Evolutionary conservation across 805 yeast species (phyloP).

Genomic region (Wickerhamomyces mucosus): DNA sequence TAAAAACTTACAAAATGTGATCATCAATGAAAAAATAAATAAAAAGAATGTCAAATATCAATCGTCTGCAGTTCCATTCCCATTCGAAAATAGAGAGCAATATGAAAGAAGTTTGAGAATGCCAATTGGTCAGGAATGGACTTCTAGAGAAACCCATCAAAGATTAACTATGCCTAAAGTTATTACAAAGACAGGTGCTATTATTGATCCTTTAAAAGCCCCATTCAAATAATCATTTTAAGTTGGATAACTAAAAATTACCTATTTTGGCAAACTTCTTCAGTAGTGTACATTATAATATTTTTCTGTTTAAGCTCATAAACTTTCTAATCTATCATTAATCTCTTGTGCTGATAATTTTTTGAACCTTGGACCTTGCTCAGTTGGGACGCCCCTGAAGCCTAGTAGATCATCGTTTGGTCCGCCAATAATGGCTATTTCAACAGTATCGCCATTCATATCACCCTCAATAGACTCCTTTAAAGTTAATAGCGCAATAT

Average conservation of each 20-base stretch:
- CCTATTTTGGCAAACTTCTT: too few relatives aligned
- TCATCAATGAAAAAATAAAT: slow-evolving; percentile 79
- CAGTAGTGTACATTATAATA: neutral
- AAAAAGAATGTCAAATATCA: slow-evolving; percentile 82
- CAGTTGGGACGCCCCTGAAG: slow-evolving; percentile 67
- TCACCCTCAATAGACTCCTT: slow-evolving; percentile 98
- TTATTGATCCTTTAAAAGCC: slow-evolving; percentile 84
- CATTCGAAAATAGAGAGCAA: slow-evolving; percentile 87
- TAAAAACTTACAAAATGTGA: slow-evolving; percentile 66
- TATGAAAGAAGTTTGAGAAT: slow-evolving; percentile 87
- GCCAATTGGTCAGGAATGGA: slow-evolving; percentile 99
- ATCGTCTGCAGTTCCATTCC: slow-evolving; percentile 88
- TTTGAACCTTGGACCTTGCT: slow-evolving; percentile 84
- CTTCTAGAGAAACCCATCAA: slow-evolving; percentile 79
- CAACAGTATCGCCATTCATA: slow-evolving; percentile 93
- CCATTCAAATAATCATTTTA: slow-evolving; percentile 52
- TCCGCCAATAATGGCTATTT: slow-evolving; percentile 78
- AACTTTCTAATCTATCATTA: slow-evolving; percentile 89
- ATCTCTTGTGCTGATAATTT: slow-evolving; percentile 84
- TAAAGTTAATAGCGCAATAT: slow-evolving; percentile 85
- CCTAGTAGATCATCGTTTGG: slow-evolving; percentile 79
- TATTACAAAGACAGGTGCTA: slow-evolving; percentile 76
- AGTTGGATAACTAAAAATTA: too few relatives aligned
- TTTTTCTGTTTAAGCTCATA: slow-evolving; percentile 30
- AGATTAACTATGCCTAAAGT: slow-evolving; percentile 83